phyloP scores from a whole-genome alignment of 768 basidiomycete genomes.

The Lyophyllum shimeji region DNA sequence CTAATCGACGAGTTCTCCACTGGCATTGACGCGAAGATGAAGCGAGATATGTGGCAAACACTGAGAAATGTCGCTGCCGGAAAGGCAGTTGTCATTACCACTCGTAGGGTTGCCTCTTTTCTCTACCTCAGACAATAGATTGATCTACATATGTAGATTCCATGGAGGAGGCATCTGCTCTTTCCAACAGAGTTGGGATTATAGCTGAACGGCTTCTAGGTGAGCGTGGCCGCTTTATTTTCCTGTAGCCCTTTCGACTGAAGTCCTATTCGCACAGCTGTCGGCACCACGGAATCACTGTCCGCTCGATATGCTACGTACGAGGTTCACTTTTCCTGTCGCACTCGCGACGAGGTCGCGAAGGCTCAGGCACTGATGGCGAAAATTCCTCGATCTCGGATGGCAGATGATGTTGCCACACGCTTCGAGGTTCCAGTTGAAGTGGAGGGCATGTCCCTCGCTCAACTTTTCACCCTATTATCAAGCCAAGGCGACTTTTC shows the following conservation, averaged over 20 bases:
- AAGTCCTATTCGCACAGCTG: constrained; percentile 36
- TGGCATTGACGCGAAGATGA: constrained; percentile 81
- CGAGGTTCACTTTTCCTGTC: constrained; percentile 74
- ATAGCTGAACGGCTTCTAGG: constrained; percentile 70
- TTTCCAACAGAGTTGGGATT: constrained; percentile 77
- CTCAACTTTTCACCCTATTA: constrained; percentile 57
- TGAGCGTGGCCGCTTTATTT: constrained; percentile 27
- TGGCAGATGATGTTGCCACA: constrained; percentile 74
- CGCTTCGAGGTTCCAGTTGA: constrained; percentile 71
- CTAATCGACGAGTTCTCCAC: constrained; percentile 85
- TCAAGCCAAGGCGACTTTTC: constrained; percentile 52
- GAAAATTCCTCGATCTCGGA: constrained; percentile 57
- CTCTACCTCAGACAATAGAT: neutral
- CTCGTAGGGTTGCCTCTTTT: constrained; percentile 43
- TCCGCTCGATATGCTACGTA: constrained; percentile 70
- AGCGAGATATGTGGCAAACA: constrained; percentile 81
- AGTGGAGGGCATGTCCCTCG: constrained; percentile 45
- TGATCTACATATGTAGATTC: constrained; percentile 47
- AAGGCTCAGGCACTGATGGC: constrained; percentile 63
- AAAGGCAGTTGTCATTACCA: constrained; percentile 73
- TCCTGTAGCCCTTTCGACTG: too few relatives aligned
- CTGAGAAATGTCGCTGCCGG: constrained; percentile 62
- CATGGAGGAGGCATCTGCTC: constrained; percentile 82
- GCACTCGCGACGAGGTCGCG: constrained; percentile 56
- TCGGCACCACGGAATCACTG: constrained; percentile 65